A percentile compares a stretch with the other conserved stretches of the same genome.
Conservation (phyloP, 1,284 basidiomycete species). For the Xerocomus nothofagi region DNA sequence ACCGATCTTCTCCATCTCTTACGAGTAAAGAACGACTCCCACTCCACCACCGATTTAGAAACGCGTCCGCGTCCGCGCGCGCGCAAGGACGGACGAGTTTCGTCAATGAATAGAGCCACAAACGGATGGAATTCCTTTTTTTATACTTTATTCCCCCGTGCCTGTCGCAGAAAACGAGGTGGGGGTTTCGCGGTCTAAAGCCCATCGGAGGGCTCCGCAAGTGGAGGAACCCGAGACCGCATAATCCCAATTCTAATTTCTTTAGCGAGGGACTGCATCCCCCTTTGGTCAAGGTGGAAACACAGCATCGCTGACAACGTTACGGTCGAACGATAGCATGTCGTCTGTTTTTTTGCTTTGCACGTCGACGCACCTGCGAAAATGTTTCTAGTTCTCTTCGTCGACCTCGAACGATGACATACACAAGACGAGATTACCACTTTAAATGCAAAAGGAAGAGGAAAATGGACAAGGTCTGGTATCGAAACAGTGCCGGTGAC, state of each 20-base stretch:
- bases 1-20: too few species aligned
- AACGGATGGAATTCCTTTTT: too few species aligned
- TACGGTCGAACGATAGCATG: too few species aligned
- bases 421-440: background rate
- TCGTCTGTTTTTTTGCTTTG: too few species aligned
- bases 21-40: too few species aligned
- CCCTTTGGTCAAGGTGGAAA: background rate
- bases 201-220: too few species aligned
- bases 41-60: too few species aligned
- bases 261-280: background rate
- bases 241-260: background rate
- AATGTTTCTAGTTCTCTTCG: background rate
- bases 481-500: conserved; percentile 1
- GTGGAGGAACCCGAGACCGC: conserved; percentile 5
- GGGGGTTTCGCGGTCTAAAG: background rate
- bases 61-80: too few species aligned
- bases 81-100: too few species aligned
- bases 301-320: too few species aligned
- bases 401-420: background rate
- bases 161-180: conserved; percentile 12
- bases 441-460: background rate
- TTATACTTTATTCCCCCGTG: background rate
- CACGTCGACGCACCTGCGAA: background rate
- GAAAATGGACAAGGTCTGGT: background rate
- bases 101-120: too few species aligned